Evolutionary conservation across 2,329 filamentous ascomycete species (phyloP), one percentile per base, ranked within the genome.

Genomic region (Ceratocystis diversiconidia): DNA sequence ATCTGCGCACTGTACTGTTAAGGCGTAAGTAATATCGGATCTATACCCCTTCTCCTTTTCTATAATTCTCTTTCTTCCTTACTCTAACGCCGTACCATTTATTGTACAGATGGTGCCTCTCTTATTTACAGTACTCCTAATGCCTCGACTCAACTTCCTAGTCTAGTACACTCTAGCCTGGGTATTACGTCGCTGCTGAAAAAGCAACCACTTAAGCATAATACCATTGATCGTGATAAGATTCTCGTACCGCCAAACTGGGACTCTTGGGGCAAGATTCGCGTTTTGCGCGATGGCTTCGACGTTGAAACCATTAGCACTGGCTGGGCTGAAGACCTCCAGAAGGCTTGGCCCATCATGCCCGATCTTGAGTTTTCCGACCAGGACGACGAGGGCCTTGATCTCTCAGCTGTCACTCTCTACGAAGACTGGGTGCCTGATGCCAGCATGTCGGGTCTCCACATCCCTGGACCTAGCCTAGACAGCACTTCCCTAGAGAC

Each of bases 231-330:
- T 76, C 83, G 92, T 67, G 92, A 96, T 74, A 95, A 95, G 79
- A 92, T 99, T 65, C 81, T 96, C 4, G 89, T 99, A 0, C 92
- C 92, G 1, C 88, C 92, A 17, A 96, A 96, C 74, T 99, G 94
- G 94, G 94, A 99, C 75, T 96, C 92, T 0, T 96, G 91, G 89
- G 92, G 91, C 67, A 99, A 97, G 76, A 96, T 99, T 68, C 83
- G 92, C 52, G 90, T 97, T 57, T 79, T 97, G 32, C 85, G 90
- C 64, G 94, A 96, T 72, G 89, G 87, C 0, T 97, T 97, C 71
- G 90, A 97, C 70, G 89, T 95, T 25, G 94, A 99, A 77, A 82
- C 83, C 15, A 81, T 95, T 55, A 94, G 90, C 71, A 82, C 85
- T 67, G 89, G 86, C 62, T 99, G 94, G 94, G 87, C 87, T 1